Conservation (phyloP, 768 basidiomycete species). For the Lentinula raphanica region DNA sequence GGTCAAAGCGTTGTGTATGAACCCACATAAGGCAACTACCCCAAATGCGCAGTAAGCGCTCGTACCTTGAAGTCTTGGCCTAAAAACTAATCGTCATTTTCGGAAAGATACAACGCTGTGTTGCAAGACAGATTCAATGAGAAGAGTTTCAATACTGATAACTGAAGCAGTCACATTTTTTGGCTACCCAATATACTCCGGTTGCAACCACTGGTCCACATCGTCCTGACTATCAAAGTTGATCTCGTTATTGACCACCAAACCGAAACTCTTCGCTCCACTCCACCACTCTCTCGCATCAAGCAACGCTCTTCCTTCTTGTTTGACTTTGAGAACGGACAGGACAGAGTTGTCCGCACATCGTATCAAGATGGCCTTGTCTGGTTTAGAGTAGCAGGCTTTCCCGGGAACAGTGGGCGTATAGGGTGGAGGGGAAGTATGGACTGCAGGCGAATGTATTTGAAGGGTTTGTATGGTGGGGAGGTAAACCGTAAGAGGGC, state of each 20-base stretch:
- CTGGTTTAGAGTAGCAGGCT: slow-evolving; percentile 36
- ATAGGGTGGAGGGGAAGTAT: slow-evolving; percentile 2
- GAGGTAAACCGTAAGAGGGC: slow-evolving; percentile 29
- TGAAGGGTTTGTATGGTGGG: slow-evolving; percentile 33
- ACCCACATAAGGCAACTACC: not conserved
- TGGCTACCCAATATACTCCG: not conserved
- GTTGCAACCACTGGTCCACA: slow-evolving; percentile 4
- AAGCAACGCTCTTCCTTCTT: slow-evolving; percentile 52
- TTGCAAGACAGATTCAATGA: not conserved
- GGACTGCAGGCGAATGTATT: slow-evolving; percentile 29
- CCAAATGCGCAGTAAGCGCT: not conserved
- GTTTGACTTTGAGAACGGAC: slow-evolving; percentile 51
- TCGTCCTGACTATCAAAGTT: slow-evolving; percentile 3
- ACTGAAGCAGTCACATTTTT: not conserved
- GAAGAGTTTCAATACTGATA: not conserved
- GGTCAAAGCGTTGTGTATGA: not conserved
- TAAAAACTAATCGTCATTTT: too few species aligned
- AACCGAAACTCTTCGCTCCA: slow-evolving; percentile 40
- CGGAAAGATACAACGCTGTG: too few species aligned
- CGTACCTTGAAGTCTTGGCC: too few species aligned
- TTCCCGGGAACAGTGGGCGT: slow-evolving; percentile 30
- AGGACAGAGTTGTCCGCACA: slow-evolving; percentile 52
- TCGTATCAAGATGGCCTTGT: slow-evolving; percentile 41
- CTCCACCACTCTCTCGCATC: slow-evolving; percentile 76
- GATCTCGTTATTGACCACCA: slow-evolving; percentile 12